These are phyloP conservation scores for Dictyostelium intermedium DNA, from an alignment of 78 protist species.

Conservation along the genomic window DNA sequence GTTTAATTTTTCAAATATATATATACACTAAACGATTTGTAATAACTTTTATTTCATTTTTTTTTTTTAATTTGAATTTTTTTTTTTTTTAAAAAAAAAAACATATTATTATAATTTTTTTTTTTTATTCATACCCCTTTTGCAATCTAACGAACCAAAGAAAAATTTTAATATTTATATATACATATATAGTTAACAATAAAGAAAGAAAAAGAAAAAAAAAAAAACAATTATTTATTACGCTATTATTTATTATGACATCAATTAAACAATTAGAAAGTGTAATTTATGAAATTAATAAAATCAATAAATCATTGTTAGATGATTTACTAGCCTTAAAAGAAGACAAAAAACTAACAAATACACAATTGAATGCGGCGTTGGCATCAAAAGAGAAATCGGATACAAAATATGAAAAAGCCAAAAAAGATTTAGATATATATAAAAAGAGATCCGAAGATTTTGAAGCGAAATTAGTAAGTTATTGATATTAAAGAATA, in stretches of 20 bases:
- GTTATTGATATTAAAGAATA: neutral
- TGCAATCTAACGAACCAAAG: neutral
- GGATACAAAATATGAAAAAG: slow-evolving; percentile 25
- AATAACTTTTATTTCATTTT: neutral
- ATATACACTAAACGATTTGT: neutral
- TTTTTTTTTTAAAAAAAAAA: neutral
- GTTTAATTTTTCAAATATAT: neutral
- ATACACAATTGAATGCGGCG: slow-evolving; percentile 50
- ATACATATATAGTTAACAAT: too few relatives aligned
- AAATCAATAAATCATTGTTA: slow-evolving; percentile 55
- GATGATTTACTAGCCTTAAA: slow-evolving; percentile 68
- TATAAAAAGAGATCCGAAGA: slow-evolving; percentile 42
- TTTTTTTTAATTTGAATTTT: neutral
- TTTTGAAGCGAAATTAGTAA: slow-evolving; percentile 30
- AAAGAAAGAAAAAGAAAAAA: too few relatives aligned
- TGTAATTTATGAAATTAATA: slow-evolving; percentile 22
- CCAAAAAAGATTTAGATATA: slow-evolving; percentile 51
- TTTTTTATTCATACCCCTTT: neutral
- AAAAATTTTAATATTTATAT: too few relatives aligned
- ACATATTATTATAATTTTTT: neutral
- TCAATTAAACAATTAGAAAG: slow-evolving; percentile 48
- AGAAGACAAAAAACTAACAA: slow-evolving; percentile 70
- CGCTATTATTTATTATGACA: neutral
- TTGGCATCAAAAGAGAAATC: slow-evolving; percentile 37
- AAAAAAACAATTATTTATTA: too few relatives aligned